Evolutionary conservation across 2,329 filamentous ascomycete genomes (phyloP).

Genomic region (Paecilomyces variotii): DNA sequence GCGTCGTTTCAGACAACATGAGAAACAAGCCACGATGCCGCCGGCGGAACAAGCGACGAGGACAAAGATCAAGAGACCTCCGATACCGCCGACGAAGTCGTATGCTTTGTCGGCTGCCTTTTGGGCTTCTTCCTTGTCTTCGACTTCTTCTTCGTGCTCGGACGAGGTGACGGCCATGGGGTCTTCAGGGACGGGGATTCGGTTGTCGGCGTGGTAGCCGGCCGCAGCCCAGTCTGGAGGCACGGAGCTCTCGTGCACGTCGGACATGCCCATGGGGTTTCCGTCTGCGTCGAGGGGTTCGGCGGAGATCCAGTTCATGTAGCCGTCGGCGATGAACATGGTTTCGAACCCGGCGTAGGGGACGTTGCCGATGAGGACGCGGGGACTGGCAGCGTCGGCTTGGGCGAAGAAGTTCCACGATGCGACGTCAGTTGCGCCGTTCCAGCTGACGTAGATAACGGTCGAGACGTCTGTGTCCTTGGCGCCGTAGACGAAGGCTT

Average conservation of each 20-base stretch:
- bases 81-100: constrained; percentile 21
- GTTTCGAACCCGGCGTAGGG: constrained; percentile 29
- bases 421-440: constrained; percentile 29
- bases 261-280: constrained; percentile 11
- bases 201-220: constrained; percentile 17
- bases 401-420: constrained; percentile 26
- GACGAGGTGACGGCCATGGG: constrained; percentile 12
- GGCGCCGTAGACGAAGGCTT: constrained; percentile 21
- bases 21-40: constrained; percentile 15
- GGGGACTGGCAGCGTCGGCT: constrained; percentile 13
- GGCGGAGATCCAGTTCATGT: constrained; percentile 20
- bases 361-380: constrained; percentile 14
- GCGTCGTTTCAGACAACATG: constrained; percentile 13
- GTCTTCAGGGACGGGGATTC: constrained; percentile 18
- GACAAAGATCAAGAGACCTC: constrained; percentile 22
- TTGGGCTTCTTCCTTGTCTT: constrained; percentile 9
- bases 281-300: constrained; percentile 9
- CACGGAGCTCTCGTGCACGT: constrained; percentile 14
- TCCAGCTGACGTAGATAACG: constrained; percentile 21
- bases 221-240: constrained; percentile 23
- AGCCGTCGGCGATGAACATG: constrained; percentile 20
- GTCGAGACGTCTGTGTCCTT: constrained; percentile 17
- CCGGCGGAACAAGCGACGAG: constrained; percentile 15
- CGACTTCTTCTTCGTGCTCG: constrained; percentile 11
- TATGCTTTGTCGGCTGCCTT: constrained; percentile 16